A percentile compares a stretch with the other conserved stretches of the same genome.
phyloP scores from a whole-genome alignment of 371 early-diverging fungal species.

The Mortierella sp. region DNA sequence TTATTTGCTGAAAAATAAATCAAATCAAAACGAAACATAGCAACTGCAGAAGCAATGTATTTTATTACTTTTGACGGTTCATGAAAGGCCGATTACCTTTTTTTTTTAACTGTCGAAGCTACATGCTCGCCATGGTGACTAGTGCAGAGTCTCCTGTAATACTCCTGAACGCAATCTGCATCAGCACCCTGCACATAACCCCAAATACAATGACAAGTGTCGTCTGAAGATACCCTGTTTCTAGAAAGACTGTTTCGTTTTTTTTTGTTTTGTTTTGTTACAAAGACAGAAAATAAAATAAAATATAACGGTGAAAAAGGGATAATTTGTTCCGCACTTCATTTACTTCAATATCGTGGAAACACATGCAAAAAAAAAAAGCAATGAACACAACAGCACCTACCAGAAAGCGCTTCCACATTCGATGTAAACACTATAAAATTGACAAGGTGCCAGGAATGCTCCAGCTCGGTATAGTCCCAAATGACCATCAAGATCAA shows the following conservation, averaged over 20 bases:
- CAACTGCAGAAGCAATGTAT: neutral
- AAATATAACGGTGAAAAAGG: too few relatives aligned
- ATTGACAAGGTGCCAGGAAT: slow-evolving; percentile 85
- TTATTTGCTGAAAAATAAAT: neutral
- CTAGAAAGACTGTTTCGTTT: slow-evolving; percentile 64
- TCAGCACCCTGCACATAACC: slow-evolving; percentile 61
- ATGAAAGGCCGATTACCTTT: too few relatives aligned
- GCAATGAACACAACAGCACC: neutral
- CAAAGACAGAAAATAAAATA: neutral
- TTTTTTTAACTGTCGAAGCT: too few relatives aligned
- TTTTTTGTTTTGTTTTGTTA: neutral
- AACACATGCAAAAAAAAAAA: neutral
- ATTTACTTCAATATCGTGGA: neutral
- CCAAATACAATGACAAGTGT: slow-evolving; percentile 66
- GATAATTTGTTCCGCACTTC: too few relatives aligned
- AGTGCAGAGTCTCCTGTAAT: slow-evolving; percentile 61
- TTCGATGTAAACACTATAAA: slow-evolving; percentile 88
- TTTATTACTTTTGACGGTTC: too few relatives aligned
- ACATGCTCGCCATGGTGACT: slow-evolving; percentile 57
- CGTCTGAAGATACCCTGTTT: slow-evolving; percentile 65
- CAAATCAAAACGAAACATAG: neutral
- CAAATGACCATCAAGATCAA: slow-evolving; percentile 95
- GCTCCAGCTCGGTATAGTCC: slow-evolving; percentile 91
- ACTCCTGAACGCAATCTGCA: slow-evolving; percentile 66
- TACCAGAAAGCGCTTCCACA: slow-evolving; percentile 88